Evolutionary conservation across 2,329 filamentous ascomycete genomes (phyloP).

Genomic region (Aspergillaceae sp.): DNA sequence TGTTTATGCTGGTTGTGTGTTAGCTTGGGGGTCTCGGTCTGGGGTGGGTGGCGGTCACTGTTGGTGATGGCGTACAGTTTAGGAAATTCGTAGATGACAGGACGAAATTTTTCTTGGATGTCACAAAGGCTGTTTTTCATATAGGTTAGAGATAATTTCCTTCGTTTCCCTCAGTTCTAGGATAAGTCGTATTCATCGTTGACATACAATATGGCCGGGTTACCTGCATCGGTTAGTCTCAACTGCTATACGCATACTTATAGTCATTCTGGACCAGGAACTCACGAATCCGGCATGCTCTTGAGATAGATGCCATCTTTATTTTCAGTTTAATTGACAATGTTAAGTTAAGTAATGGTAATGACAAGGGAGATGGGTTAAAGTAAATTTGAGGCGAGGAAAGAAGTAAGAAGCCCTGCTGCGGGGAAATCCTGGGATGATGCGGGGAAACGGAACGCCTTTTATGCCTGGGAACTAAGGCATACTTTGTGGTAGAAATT

Average conservation of each 20-base stretch:
- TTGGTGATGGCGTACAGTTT: conserved; percentile 52
- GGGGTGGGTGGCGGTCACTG: background rate
- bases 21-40: background rate
- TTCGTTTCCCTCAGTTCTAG: too few relatives aligned
- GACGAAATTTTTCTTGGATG: conserved; percentile 85
- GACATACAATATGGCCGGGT: conserved; percentile 40
- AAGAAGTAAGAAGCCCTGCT: background rate
- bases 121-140: conserved; percentile 66
- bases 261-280: background rate
- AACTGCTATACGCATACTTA: background rate
- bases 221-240: conserved; percentile 21
- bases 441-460: conserved; percentile 3
- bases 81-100: conserved; percentile 73
- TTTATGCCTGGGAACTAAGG: background rate
- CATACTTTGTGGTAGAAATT: conserved; percentile 1
- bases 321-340: background rate
- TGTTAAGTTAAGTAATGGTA: background rate
- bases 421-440: background rate
- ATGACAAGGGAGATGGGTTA: background rate
- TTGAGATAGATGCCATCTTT: conserved; percentile 13
- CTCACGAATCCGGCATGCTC: conserved; percentile 22
- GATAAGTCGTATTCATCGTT: too few relatives aligned
- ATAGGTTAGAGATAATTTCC: too few relatives aligned
- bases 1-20: conserved; percentile 47
- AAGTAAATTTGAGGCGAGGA: background rate